Evolutionary conservation across 139 green algal species (phyloP), one percentile per base, ranked within the genome.

Genomic region (Trebouxia sp.): DNA sequence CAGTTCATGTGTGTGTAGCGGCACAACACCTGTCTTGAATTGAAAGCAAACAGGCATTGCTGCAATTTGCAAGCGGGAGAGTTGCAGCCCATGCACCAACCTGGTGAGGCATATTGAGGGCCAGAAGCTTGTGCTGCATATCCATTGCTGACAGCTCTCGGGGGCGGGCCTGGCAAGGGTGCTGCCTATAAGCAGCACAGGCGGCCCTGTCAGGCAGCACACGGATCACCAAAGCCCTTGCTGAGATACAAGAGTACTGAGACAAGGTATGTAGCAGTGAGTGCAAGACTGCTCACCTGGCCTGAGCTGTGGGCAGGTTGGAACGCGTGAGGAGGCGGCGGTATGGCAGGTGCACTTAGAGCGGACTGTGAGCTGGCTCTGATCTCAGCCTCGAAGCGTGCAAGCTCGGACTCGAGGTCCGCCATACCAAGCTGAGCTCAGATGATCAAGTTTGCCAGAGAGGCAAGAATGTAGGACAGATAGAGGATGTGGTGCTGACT

Each of bases 341-440:
- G 62, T 11, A 72, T 12, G 9, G 11, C 32, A 14, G 62, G 37
- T 45, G 62, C 35, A 24, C 12, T n/a, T 45, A 35, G 30, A 20
- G 20, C 47, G 1, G 47, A 26, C 3, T 53, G 47, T 17, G 42
- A 66, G 26, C 9, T 30, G 24, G 39, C 80, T 38, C 30, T 45
- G 50, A 87, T 56, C 78, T 90, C 86, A 6, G 83, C 82, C 65
- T 84, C 75, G 55, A 90, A 90, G 0, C 86, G 51, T 3, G 86
- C 86, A 48, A 88, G 75, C 65, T 90, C 86, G 15, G 83, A 84
- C 20, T 90, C 81, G 15, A 90, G 45, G 62, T 85, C 55, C 26
- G 67, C 80, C 86, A 90, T 90, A 39, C 10, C 43, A 53, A 12
- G 22, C 39, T n/a, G n/a, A 35, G 12, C 4, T 43, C 65, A 47